Conservation (phyloP, 73 alveolate genomes). For the Paramecium sexaurelia region DNA sequence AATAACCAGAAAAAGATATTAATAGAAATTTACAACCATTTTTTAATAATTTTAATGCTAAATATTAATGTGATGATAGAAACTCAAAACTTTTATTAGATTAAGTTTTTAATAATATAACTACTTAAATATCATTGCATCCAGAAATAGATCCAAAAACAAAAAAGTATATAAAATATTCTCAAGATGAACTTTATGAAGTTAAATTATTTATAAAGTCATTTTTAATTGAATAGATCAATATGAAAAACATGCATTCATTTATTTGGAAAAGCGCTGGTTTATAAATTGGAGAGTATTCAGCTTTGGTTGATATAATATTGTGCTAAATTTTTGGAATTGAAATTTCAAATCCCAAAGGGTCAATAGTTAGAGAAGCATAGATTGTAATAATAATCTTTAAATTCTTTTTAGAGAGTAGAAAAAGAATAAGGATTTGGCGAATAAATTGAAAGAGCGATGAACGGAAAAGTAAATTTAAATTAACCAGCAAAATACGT, state of each 20-base stretch:
- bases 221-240: not conserved
- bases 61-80: not conserved
- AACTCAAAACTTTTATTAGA: not conserved
- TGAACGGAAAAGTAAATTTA: not conserved
- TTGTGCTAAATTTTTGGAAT: not conserved
- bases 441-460: not conserved
- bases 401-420: not conserved
- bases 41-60: not conserved
- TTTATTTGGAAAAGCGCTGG: not conserved
- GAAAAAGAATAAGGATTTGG: not conserved
- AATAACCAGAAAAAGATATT: slow-evolving; percentile 31
- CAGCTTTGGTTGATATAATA: not conserved
- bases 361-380: not conserved
- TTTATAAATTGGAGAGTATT: not conserved
- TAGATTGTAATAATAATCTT: not conserved
- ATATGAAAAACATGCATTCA: not conserved
- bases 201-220: not conserved
- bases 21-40: not conserved
- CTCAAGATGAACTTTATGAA: not conserved
- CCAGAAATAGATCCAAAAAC: not conserved
- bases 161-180: not conserved
- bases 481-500: not conserved
- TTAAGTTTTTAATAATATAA: not conserved
- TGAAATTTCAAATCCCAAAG: not conserved
- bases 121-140: not conserved